Conservation (phyloP, 2,329 filamentous ascomycete genomes). For the Aureobasidium zeae region DNA sequence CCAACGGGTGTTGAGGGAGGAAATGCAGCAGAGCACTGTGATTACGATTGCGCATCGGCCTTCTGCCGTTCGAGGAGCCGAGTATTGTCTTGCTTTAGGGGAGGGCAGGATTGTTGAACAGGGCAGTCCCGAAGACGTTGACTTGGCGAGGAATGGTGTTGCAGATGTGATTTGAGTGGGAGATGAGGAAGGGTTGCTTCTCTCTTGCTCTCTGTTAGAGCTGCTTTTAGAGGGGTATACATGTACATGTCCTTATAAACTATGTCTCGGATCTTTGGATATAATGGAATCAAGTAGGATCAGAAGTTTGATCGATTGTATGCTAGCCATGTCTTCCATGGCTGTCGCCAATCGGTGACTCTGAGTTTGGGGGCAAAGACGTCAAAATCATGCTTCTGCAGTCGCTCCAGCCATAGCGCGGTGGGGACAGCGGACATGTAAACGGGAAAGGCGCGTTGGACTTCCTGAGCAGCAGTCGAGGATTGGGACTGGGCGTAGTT, state of each 20-base stretch:
- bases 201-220: no score
- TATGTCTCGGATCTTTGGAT: no score
- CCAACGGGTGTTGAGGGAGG: conserved; percentile 46
- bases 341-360: conserved; percentile 70
- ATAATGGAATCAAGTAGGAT: no score
- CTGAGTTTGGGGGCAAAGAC: conserved; percentile 57
- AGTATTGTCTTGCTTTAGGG: conserved; percentile 46
- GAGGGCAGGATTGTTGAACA: conserved; percentile 40
- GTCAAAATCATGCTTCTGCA: conserved; percentile 80
- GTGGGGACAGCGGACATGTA: conserved; percentile 73
- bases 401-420: conserved; percentile 63
- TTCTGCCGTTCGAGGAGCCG: conserved; percentile 51
- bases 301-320: conserved; percentile 46
- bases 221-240: no score
- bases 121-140: conserved; percentile 27
- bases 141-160: background rate
- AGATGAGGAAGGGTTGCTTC: background rate
- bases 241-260: no score
- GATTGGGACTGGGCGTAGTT: conserved; percentile 37
- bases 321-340: conserved; percentile 64
- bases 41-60: conserved; percentile 57
- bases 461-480: conserved; percentile 40
- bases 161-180: background rate
- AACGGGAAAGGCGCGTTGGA: conserved; percentile 64
- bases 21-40: conserved; percentile 51